Conservation (phyloP, 2,329 filamentous ascomycete genomes). For the Ceratocystis diversiconidia region DNA sequence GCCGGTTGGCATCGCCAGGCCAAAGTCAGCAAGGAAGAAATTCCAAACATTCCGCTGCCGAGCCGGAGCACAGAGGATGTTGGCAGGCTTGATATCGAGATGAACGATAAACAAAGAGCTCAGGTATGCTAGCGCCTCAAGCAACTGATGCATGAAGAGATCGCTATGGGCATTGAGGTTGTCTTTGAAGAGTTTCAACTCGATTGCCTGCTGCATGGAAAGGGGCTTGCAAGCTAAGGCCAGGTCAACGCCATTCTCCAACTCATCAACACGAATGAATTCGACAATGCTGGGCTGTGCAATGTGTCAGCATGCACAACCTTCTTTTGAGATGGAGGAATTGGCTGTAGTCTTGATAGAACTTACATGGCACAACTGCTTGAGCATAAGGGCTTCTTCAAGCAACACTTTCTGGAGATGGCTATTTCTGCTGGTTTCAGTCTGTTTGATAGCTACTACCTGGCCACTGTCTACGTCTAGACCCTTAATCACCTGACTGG, state of each 20-base stretch:
- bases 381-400: background rate
- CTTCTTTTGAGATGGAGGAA: background rate
- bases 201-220: background rate
- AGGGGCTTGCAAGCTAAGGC: slow-evolving; percentile 2
- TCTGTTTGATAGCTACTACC: slow-evolving; percentile 4
- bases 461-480: slow-evolving; percentile 5
- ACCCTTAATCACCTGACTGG: background rate
- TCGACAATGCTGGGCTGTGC: slow-evolving; percentile 6
- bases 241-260: background rate
- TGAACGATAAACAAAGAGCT: slow-evolving; percentile 2
- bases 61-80: slow-evolving; percentile 11
- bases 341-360: background rate
- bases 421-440: background rate
- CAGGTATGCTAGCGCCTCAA: slow-evolving; percentile 8
- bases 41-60: background rate
- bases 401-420: background rate
- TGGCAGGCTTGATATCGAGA: slow-evolving; percentile 13
- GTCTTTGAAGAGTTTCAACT: background rate
- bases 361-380: slow-evolving; percentile 9
- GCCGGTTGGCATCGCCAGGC: background rate
- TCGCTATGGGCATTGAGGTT: background rate
- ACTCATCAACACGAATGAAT: slow-evolving; percentile 4
- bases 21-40: slow-evolving; percentile 15
- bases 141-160: slow-evolving; percentile 13
- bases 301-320: background rate